A percentile compares a stretch with the other conserved stretches of the same genome.
Evolutionary conservation across 2,329 filamentous ascomycete species (phyloP).

Genomic region (Immersiporthe knoxdaviesiana): DNA sequence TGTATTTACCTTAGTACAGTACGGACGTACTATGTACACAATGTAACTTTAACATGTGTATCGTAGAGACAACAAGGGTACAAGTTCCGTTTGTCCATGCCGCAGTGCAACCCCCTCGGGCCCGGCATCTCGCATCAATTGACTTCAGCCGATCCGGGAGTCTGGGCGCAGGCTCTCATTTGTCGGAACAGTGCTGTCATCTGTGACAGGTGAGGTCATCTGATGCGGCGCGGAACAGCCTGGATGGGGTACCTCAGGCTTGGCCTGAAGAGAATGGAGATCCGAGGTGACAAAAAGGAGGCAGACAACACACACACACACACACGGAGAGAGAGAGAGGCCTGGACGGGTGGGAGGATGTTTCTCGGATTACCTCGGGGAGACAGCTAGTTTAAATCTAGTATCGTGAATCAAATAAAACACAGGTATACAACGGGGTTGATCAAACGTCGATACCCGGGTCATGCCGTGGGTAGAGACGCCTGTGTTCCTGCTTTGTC

Average conservation of each 20-base stretch:
- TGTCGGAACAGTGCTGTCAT: background rate
- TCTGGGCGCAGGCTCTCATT: conserved; percentile 22
- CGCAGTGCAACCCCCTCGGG: conserved; percentile 8
- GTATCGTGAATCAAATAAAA: background rate
- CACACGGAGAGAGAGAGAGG: background rate
- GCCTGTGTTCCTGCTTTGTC: conserved; percentile 2
- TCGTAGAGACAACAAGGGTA: background rate
- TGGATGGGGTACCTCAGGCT: conserved; percentile 1
- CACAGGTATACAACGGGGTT: background rate
- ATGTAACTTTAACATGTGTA: background rate
- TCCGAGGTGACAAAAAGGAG: background rate
- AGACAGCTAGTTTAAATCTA: background rate
- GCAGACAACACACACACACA: background rate
- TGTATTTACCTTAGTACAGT: background rate
- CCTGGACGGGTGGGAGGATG: conserved; percentile 20
- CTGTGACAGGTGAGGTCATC: background rate
- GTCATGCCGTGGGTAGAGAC: conserved; percentile 11
- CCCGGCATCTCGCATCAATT: background rate
- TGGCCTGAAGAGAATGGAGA: background rate
- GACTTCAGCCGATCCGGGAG: conserved; percentile 20
- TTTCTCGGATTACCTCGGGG: conserved; percentile 21
- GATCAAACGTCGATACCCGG: conserved; percentile 12
- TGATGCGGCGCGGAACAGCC: background rate
- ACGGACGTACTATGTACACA: background rate
- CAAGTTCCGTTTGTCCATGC: background rate